Evolutionary conservation across 352 stramenopile species (phyloP).

Genomic region (Globisporangium acanthophoron): DNA sequence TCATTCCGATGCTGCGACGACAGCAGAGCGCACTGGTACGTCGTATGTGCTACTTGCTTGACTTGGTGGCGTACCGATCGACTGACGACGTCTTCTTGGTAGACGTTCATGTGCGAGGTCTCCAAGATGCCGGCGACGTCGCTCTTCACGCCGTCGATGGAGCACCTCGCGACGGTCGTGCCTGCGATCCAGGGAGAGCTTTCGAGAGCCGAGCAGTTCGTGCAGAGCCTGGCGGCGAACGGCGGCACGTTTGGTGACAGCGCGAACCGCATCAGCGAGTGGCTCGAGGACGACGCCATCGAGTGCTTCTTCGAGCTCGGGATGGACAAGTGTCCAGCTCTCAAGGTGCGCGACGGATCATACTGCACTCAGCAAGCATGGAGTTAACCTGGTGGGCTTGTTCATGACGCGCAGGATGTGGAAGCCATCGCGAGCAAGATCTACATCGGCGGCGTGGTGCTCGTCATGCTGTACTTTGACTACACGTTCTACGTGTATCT

Average conservation of each 20-base stretch:
- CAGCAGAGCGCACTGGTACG: slow-evolving; percentile 88
- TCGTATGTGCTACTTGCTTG: neutral
- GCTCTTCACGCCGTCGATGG: slow-evolving; percentile 86
- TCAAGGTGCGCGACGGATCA: slow-evolving; percentile 35
- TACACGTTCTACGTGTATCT: slow-evolving; percentile 91
- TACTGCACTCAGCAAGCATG: too few relatives aligned
- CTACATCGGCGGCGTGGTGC: slow-evolving; percentile 89
- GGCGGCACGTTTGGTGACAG: slow-evolving; percentile 31
- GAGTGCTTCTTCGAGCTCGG: slow-evolving; percentile 93
- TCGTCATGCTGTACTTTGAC: slow-evolving; percentile 91
- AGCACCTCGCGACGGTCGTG: slow-evolving; percentile 73
- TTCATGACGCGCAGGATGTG: slow-evolving; percentile 54
- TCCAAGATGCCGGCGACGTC: slow-evolving; percentile 86
- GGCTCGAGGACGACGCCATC: slow-evolving; percentile 86
- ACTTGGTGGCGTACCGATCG: neutral
- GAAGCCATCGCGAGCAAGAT: slow-evolving; percentile 94
- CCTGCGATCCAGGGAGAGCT: slow-evolving; percentile 88
- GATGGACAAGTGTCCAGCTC: slow-evolving; percentile 56
- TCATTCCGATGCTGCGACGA: slow-evolving; percentile 91
- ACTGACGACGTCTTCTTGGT: neutral
- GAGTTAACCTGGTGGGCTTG: neutral
- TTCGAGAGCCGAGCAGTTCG: slow-evolving; percentile 74
- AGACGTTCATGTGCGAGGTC: slow-evolving; percentile 92
- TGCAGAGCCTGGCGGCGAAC: slow-evolving; percentile 50
- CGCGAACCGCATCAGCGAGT: slow-evolving; percentile 51